Conservation (phyloP, 2,329 filamentous ascomycete genomes). For the Nakataea oryzae region DNA sequence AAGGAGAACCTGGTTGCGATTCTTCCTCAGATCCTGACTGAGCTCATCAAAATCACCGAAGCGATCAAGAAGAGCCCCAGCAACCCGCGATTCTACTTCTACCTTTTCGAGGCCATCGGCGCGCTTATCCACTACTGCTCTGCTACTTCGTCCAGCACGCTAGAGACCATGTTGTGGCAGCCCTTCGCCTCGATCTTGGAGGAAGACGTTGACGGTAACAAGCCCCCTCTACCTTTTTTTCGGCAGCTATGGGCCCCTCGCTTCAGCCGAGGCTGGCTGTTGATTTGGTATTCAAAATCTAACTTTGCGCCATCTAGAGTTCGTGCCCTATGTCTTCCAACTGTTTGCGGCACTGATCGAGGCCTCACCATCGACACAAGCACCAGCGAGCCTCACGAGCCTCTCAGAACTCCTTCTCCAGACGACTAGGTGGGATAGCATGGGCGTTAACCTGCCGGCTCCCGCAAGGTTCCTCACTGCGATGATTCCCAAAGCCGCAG, state of each 20-base stretch:
- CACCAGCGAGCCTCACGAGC: conserved; percentile 72
- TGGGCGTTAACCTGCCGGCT: conserved; percentile 78
- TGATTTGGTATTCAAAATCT: neutral
- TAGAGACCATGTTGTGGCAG: conserved; percentile 73
- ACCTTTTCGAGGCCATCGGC: conserved; percentile 89
- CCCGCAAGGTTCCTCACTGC: conserved; percentile 75
- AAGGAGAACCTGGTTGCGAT: conserved; percentile 69
- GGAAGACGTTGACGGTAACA: conserved; percentile 65
- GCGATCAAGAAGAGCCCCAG: conserved; percentile 92
- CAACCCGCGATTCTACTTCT: conserved; percentile 97
- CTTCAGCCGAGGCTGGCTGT: neutral
- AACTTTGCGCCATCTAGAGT: conserved; percentile 45
- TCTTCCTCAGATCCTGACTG: conserved; percentile 67
- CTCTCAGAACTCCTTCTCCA: conserved; percentile 70
- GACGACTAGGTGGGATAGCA: conserved; percentile 80
- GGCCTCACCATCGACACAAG: conserved; percentile 65
- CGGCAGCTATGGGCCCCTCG: neutral
- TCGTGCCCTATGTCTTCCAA: conserved; percentile 94
- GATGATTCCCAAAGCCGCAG: conserved; percentile 68
- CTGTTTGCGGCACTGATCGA: conserved; percentile 86
- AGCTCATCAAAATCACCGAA: conserved; percentile 80
- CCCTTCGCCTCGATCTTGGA: conserved; percentile 74
- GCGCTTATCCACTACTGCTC: conserved; percentile 71
- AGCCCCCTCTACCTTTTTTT: neutral
- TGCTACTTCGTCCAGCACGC: conserved; percentile 53